A percentile compares a stretch with the other conserved stretches of the same genome.
phyloP scores from a whole-genome alignment of 148 eudicot species.

The Dianthus caryophyllus region DNA sequence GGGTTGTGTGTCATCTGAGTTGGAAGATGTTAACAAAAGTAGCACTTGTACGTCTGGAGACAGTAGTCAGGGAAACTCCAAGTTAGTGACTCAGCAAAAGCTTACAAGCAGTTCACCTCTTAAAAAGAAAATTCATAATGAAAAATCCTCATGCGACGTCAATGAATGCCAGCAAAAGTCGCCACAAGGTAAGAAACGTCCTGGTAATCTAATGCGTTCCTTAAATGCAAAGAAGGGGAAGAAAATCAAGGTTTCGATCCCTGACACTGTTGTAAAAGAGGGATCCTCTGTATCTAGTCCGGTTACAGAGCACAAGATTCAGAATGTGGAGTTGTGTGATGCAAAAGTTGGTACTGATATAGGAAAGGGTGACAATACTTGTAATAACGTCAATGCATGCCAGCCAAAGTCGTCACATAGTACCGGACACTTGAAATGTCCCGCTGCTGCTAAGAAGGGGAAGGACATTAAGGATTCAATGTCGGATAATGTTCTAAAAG shows the following conservation, averaged over 20 bases:
- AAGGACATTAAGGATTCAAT: too few species aligned
- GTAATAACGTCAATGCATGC: too few species aligned
- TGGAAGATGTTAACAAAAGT: neutral
- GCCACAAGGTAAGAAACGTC: too few species aligned
- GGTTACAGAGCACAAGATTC: neutral
- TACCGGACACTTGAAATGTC: too few species aligned
- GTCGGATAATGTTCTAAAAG: too few species aligned
- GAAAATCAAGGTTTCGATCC: neutral
- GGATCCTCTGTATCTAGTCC: neutral
- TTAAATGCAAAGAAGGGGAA: neutral
- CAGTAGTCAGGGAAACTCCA: constrained; percentile 7
- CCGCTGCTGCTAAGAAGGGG: neutral
- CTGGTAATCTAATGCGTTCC: too few species aligned
- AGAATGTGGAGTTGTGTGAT: constrained; percentile 3
- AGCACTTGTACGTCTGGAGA: neutral
- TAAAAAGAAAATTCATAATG: neutral
- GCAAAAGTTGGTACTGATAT: neutral
- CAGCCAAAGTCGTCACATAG: too few species aligned
- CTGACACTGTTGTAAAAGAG: neutral
- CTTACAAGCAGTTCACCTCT: neutral
- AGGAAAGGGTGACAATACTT: neutral
- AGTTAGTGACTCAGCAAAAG: constrained; percentile 1
- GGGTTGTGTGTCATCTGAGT: constrained; percentile 4
- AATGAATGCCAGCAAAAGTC: too few species aligned
- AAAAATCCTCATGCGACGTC: too few species aligned